Percentiles rank a stretch among this genome's conserved stretches.
Conservation (phyloP, 225 moss, liverwort and hornwort genomes). For the Sphagnum contortum region DNA sequence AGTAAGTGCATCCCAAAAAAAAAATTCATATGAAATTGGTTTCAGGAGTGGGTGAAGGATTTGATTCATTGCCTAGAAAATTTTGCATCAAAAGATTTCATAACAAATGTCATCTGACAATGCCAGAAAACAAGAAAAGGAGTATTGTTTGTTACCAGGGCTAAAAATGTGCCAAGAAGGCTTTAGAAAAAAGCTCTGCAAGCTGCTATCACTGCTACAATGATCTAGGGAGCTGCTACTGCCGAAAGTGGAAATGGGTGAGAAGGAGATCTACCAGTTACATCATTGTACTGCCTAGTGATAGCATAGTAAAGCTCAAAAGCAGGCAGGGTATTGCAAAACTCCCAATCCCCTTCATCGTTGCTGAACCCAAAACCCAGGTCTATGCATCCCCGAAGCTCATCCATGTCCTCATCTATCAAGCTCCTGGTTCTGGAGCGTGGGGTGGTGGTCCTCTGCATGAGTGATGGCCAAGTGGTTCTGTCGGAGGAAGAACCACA, state of each 20-base stretch:
- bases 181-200: constrained; percentile 3
- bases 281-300: constrained; percentile 6
- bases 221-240: no score
- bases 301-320: constrained; percentile 13
- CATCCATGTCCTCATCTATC: constrained; percentile 11
- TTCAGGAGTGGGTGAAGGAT: no score
- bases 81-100: no score
- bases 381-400: constrained; percentile 11
- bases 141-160: constrained; percentile 3
- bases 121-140: no score
- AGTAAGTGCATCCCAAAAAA: no score
- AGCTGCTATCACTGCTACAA: constrained; percentile 5
- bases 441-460: not conserved
- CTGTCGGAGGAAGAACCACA: constrained; percentile 12
- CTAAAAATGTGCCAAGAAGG: constrained; percentile 10
- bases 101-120: no score
- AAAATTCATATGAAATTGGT: no score
- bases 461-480: constrained; percentile 6
- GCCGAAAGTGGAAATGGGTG: constrained; percentile 10
- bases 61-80: no score
- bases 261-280: not conserved
- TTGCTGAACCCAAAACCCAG: constrained; percentile 14
- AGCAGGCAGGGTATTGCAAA: constrained; percentile 11
- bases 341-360: constrained; percentile 3
- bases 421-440: constrained; percentile 6